Evolutionary conservation across 2,329 filamentous ascomycete species (phyloP), one percentile per base, ranked within the genome.

Genomic region (Scortechinia acanthostroma): DNA sequence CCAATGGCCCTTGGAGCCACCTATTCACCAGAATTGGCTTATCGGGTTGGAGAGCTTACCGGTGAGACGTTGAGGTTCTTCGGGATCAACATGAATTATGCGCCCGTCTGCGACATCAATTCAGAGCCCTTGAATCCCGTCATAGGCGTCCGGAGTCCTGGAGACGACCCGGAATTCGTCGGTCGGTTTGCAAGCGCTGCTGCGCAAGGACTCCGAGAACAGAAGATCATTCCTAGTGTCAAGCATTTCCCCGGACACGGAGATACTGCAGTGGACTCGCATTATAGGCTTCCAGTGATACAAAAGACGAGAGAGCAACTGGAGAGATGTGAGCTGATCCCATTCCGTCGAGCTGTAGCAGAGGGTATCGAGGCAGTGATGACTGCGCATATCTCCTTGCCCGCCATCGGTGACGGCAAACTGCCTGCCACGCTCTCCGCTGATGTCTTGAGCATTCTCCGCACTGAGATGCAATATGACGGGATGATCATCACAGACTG

Each of bases 181-280:
- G 65, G 61, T 17, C 60, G 59, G 22, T 64, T 70, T 46, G 55
- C 66, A 21, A 63, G 61, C 42, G 63, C 61, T 5, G 52, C 60
- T 25, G 56, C 63, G 5, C 57, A 53, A 33, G 66, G 65, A 4
- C 53, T 70, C 14, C 56, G 59, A 19, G 57, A 65, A 43, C 51
- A 57, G n/a, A 60, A 60, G 4, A 53, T 70, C 19, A 53, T 69
- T 4, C 60, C 67, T 4, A 68, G 63, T 45, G 58, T 66, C 1
- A 70, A 71, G 50, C 64, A 70, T 55, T 70, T 70, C 30, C 67
- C 66, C 3, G 65, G 67, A 0, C 66, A 68, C 51, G 65, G 64
- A 21, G 62, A 69, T 48, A 69, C 64, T 0, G 61, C 60, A n/a
- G 58, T 66, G 1, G 65, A 69, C 49, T 69, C 64, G 2, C 65